Evolutionary conservation across 2,329 filamentous ascomycete species (phyloP), one percentile per base, ranked within the genome.

Genomic region (Calonectria multiphialidica): DNA sequence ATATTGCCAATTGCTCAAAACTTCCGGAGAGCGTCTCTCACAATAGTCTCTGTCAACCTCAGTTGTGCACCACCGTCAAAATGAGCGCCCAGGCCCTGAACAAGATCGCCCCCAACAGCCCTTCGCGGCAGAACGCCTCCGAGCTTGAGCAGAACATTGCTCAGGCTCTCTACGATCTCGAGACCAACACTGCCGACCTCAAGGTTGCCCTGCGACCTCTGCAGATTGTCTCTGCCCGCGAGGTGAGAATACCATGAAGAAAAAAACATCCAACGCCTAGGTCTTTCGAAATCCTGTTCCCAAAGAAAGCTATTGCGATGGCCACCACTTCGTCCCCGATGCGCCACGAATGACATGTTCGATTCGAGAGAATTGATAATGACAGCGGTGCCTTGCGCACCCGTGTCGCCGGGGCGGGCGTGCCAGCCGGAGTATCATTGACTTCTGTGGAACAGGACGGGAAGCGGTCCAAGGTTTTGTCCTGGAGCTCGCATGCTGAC

Each of bases 101-200:
- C 94, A 98, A 98, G 95, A 98, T 98, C 88, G 95, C 96, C 86
- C 88, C 93, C 87, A 98, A 97, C 93, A 97, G 95, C 93, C 94
- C 96, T 82, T 98, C 96, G 89, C 93, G 95, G 91, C 92, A 94
- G 87, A 97, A 93, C 89, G 97, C 97, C 82, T 98, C 95, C 81
- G 97, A 99, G 93, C 93, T 98, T 83, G 97, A 99, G 95, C 93
- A 91, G 88, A 95, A 90, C 91, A 97, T 99, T 87, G 97, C 97
- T 87, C 94, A 93, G 89, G 97, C 97, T 89, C 95, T 99, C 80
- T 97, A 94, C 91, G 97, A 99, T 86, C 95, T 99, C 89, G 97
- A 99, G 95, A 96, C 93, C 90, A 98, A 98, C 93, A 98, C 97
- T 85, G 91, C 95, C 87, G 97, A 99, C 89, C 94, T 99, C 89